These are phyloP conservation scores for Stenocarpella maydis DNA, from an alignment of 2,329 filamentous ascomycete genomes.

Conservation along the genomic window DNA sequence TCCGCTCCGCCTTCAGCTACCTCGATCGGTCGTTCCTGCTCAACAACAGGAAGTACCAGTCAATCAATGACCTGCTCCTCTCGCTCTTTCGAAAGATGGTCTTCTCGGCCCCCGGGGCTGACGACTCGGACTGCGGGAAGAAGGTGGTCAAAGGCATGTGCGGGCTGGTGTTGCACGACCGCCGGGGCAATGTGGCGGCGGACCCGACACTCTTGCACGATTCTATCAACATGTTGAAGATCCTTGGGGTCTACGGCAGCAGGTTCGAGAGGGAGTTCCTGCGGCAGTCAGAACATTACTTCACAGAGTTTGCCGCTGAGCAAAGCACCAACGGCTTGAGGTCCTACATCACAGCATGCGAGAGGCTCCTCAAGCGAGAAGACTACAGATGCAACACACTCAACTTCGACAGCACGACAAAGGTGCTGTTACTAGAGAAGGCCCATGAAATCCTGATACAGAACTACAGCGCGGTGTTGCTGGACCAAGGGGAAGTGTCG, in stretches of 20 bases:
- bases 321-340: constrained; percentile 72
- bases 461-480: constrained; percentile 70
- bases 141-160: constrained; percentile 70
- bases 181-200: constrained; percentile 64
- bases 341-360: constrained; percentile 77
- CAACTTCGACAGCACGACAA: constrained; percentile 84
- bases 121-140: constrained; percentile 39
- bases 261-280: constrained; percentile 83
- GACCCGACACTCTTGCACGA: constrained; percentile 74
- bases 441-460: constrained; percentile 78
- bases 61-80: constrained; percentile 84
- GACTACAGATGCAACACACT: constrained; percentile 79
- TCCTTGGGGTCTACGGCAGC: constrained; percentile 81
- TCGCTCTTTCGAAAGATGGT: constrained; percentile 73
- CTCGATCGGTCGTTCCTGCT: constrained; percentile 90
- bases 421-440: constrained; percentile 75
- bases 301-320: constrained; percentile 73
- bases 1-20: constrained; percentile 92
- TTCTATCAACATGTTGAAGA: constrained; percentile 82
- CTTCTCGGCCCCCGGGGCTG: constrained; percentile 46
- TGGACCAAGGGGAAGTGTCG: constrained; percentile 72
- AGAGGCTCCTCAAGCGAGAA: constrained; percentile 75
- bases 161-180: constrained; percentile 77
- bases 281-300: constrained; percentile 71
- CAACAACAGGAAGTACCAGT: constrained; percentile 71